phyloP scores from a whole-genome alignment of 345 rosid genomes.

The Populus davidiana region DNA sequence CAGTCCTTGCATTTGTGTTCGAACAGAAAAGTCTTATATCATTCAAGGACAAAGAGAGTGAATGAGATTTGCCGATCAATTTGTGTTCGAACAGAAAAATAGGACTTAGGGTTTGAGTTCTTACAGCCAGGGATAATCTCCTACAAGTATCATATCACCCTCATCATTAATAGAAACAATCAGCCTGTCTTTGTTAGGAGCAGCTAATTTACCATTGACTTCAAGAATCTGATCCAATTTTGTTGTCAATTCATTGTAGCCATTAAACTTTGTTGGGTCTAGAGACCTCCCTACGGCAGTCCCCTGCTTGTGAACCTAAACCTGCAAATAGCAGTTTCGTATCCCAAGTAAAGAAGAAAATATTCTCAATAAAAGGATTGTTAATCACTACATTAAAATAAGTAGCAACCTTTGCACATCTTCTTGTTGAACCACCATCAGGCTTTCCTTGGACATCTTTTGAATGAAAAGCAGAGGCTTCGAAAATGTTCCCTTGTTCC shows the following conservation, averaged over 20 bases:
- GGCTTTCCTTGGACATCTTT: constrained; percentile 27
- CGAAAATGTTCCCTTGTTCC: too few species aligned
- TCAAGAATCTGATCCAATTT: constrained; percentile 72
- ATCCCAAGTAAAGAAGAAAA: neutral
- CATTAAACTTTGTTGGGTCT: constrained; percentile 66
- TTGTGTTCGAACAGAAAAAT: too few species aligned
- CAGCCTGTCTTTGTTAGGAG: too few species aligned
- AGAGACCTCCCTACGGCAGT: constrained; percentile 80
- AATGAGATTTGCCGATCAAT: too few species aligned
- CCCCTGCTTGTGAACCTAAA: constrained; percentile 79
- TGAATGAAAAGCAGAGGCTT: too few species aligned
- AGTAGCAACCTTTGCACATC: constrained; percentile 60
- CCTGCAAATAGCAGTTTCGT: neutral
- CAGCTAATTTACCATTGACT: constrained; percentile 53
- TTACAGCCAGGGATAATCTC: too few species aligned
- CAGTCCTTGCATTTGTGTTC: too few species aligned
- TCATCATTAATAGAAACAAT: too few species aligned
- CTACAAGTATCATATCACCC: too few species aligned
- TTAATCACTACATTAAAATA: neutral
- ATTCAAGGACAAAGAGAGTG: too few species aligned
- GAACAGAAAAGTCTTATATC: too few species aligned
- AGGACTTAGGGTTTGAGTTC: too few species aligned
- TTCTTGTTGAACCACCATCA: constrained; percentile 44
- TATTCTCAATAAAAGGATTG: neutral
- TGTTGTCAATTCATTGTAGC: constrained; percentile 57